phyloP scores from a whole-genome alignment of 441 rosid species.

The Brassica balearica region DNA sequence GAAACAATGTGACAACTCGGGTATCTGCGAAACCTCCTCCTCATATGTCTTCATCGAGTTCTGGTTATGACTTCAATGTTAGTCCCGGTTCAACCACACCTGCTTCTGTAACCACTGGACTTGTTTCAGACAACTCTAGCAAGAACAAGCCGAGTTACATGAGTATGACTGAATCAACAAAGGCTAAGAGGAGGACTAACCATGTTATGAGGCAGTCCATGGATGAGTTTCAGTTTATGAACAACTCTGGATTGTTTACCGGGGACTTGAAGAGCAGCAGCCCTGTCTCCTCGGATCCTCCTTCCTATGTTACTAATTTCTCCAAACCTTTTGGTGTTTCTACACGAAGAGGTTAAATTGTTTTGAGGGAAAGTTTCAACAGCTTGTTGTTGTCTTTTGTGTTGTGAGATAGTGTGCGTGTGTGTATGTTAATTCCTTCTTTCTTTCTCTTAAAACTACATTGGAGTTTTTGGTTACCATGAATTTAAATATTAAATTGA shows the following conservation, averaged over 20 bases:
- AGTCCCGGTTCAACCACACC: conserved; percentile 77
- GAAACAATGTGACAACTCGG: conserved; percentile 80
- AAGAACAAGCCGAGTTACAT: conserved; percentile 74
- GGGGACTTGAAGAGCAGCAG: conserved; percentile 57
- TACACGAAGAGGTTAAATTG: conserved; percentile 49
- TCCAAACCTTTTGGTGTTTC: conserved; percentile 63
- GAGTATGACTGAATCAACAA: conserved; percentile 86
- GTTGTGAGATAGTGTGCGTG: conserved; percentile 44
- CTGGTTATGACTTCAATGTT: conserved; percentile 73
- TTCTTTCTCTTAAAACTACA: conserved; percentile 28
- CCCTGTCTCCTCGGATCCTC: conserved; percentile 59
- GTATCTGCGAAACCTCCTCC: conserved; percentile 74
- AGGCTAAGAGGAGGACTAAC: conserved; percentile 68
- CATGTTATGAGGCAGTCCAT: conserved; percentile 80
- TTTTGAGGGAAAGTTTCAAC: conserved; percentile 54
- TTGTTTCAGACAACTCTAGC: conserved; percentile 54
- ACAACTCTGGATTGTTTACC: conserved; percentile 56
- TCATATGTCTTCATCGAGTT: too few species aligned
- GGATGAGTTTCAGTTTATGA: conserved; percentile 92
- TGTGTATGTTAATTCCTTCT: conserved; percentile 35
- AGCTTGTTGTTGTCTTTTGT: conserved; percentile 61
- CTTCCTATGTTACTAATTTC: conserved; percentile 47
- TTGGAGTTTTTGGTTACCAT: conserved; percentile 39
- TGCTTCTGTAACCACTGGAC: conserved; percentile 58
- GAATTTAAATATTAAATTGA: conserved; percentile 19